Conservation (phyloP, 129 eudicot genomes). For the Rutidosis leptorrhynchoides region DNA sequence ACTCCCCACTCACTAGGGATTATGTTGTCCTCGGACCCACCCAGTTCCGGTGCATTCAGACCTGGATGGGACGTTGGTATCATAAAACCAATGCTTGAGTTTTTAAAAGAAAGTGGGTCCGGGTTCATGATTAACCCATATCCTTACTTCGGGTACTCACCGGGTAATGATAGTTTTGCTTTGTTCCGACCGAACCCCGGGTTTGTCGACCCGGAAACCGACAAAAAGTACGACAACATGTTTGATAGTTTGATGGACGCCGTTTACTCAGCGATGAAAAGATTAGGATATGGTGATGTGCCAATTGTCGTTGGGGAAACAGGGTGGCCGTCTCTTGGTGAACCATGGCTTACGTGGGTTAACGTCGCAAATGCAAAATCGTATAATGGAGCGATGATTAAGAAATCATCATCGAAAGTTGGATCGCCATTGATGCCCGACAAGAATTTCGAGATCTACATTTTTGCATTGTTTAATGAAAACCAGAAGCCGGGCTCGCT, state of each 20-base stretch:
- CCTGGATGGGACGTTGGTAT: constrained; percentile 44
- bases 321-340: constrained; percentile 69
- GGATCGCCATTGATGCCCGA: constrained; percentile 63
- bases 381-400: constrained; percentile 42
- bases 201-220: constrained; percentile 35
- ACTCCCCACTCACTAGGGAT: constrained; percentile 59
- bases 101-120: constrained; percentile 35
- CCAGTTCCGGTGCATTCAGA: constrained; percentile 49
- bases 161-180: constrained; percentile 31
- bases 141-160: constrained; percentile 43
- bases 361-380: constrained; percentile 41
- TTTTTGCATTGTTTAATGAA: constrained; percentile 56
- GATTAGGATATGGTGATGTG: constrained; percentile 44
- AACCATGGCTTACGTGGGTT: constrained; percentile 43
- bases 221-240: constrained; percentile 46
- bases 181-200: constrained; percentile 44
- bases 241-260: constrained; percentile 55
- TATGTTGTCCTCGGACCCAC: constrained; percentile 36
- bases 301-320: constrained; percentile 57
- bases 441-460: constrained; percentile 47
- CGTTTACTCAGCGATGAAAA: constrained; percentile 44
- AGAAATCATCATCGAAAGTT: constrained; percentile 25
- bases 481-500: constrained; percentile 44
- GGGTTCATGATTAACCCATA: constrained; percentile 55
- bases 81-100: constrained; percentile 50